Base-by-base conservation (phyloP, 1,284 basidiomycete genomes). In the Ceratobasidium sp. region DNA sequence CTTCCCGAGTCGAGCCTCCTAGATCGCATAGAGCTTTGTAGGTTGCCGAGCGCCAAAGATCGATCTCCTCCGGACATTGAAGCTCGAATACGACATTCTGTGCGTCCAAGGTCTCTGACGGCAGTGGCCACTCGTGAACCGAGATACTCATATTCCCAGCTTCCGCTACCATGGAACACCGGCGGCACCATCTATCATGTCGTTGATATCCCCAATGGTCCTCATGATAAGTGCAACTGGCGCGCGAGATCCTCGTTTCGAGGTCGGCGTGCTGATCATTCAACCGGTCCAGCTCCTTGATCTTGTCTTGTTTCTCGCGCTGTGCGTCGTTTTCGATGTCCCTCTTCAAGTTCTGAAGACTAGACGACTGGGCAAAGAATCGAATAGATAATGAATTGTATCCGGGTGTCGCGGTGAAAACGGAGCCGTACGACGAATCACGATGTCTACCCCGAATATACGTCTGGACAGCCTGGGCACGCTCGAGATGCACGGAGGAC, bases 91-190 rank as follows among this genome's bases (percentile, higher is more conserved):
- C 77, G 0, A 81, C 79, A 0, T 72, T 74, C 60, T 80, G 76
- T 0, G 80, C 80, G 0, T 62, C 26, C 0, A 77, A 46, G 1
- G 23, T 1, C 12, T 78, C 58, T 0, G 72, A 48, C 0, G 86
- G 84, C 36, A 87, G 76, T 0, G 85, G 85, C 86, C 85, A 86
- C 64, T 88, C 86, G 50, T 84, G 78, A 3, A 85, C 76, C 0
- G 58, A 1, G 41, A 87, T 85, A 0, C 46, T 14, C 76, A 86
- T 75, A 0, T 5, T 41, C 0, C n/a, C n/a, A 0, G 78, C 77
- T 57, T 77, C 14, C 1, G 48, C 36, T 34, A 79, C 69, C 1
- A 81, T 74, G 0, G 3, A 1, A 71, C 86, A 86, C 64, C 79
- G 83, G 0, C 0, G 6, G 71, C 83, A 83, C 0, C 21, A 8